Evolutionary conservation across 2,329 filamentous ascomycete species (phyloP).

Genomic region (Diaporthe citrichinensis): DNA sequence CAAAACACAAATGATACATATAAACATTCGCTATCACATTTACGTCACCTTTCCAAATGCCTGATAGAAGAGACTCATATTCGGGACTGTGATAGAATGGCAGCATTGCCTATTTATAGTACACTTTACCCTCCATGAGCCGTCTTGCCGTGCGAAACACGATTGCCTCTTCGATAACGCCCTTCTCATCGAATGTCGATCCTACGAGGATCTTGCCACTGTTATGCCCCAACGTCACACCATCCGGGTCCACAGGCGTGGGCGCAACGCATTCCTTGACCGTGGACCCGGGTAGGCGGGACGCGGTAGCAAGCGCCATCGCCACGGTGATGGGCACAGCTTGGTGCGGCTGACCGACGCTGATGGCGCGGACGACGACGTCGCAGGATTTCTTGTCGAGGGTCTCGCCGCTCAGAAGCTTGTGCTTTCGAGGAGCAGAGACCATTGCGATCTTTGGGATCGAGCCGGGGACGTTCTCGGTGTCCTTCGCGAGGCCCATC

Average conservation of each 20-base stretch:
- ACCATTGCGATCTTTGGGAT: too few relatives aligned
- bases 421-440: neutral
- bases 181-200: slow-evolving; percentile 54
- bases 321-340: slow-evolving; percentile 58
- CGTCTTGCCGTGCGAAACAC: slow-evolving; percentile 63
- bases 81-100: too few relatives aligned
- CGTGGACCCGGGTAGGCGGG: slow-evolving; percentile 57
- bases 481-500: too few relatives aligned
- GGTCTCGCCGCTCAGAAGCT: slow-evolving; percentile 64
- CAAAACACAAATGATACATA: too few relatives aligned
- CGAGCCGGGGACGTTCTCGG: too few relatives aligned
- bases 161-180: slow-evolving; percentile 59
- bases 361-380: slow-evolving; percentile 62
- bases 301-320: slow-evolving; percentile 56
- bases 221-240: slow-evolving; percentile 61
- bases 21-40: too few relatives aligned
- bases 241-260: slow-evolving; percentile 41
- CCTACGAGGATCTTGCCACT: slow-evolving; percentile 62
- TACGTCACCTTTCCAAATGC: too few relatives aligned
- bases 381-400: slow-evolving; percentile 73
- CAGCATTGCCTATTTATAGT: too few relatives aligned
- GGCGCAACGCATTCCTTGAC: slow-evolving; percentile 50
- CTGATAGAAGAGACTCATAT: too few relatives aligned
- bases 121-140: slow-evolving; percentile 60
- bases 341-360: slow-evolving; percentile 61